Percentiles rank a stretch among this genome's conserved stretches.
These are phyloP conservation scores for Nakazawaea sp. DNA, from an alignment of 805 yeast genomes.

Conservation along the genomic window DNA sequence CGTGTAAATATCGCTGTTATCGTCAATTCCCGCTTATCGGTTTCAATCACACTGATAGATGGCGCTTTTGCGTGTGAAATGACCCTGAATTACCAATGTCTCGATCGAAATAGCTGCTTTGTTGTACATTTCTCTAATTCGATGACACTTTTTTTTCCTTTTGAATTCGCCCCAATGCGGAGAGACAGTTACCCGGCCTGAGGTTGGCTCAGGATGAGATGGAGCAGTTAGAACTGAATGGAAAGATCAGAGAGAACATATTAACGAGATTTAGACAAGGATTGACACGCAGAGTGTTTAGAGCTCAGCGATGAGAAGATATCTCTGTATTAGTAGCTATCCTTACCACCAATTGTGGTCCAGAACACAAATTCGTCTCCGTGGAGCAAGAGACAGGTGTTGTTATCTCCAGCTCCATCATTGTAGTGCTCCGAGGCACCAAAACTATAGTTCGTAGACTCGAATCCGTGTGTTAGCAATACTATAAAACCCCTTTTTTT, in stretches of 20 bases:
- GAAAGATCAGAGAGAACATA: background rate
- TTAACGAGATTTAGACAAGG: background rate
- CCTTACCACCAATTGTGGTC: slow-evolving; percentile 23
- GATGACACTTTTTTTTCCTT: background rate
- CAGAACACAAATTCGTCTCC: slow-evolving; percentile 18
- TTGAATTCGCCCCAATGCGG: background rate
- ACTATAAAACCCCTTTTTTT: slow-evolving; percentile 20
- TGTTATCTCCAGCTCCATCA: slow-evolving; percentile 23
- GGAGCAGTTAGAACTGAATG: background rate
- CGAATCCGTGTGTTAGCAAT: slow-evolving; percentile 21
- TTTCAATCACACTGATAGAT: background rate
- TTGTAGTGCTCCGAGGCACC: slow-evolving; percentile 21
- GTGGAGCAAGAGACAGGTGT: slow-evolving; percentile 15
- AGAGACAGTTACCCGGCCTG: background rate
- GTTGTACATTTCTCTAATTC: background rate
- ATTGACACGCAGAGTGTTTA: slow-evolving; percentile 4
- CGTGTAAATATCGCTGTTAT: background rate
- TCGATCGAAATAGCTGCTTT: background rate
- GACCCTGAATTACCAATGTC: background rate
- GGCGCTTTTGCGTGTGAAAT: background rate
- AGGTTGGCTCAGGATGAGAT: background rate
- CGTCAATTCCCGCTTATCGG: background rate
- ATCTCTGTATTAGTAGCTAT: slow-evolving; percentile 10
- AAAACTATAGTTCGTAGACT: slow-evolving; percentile 20
- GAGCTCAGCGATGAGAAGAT: slow-evolving; percentile 8